A percentile compares a stretch with the other conserved stretches of the same genome.
Conservation (phyloP, 2,329 filamentous ascomycete genomes). For the Colletotrichum navitas region DNA sequence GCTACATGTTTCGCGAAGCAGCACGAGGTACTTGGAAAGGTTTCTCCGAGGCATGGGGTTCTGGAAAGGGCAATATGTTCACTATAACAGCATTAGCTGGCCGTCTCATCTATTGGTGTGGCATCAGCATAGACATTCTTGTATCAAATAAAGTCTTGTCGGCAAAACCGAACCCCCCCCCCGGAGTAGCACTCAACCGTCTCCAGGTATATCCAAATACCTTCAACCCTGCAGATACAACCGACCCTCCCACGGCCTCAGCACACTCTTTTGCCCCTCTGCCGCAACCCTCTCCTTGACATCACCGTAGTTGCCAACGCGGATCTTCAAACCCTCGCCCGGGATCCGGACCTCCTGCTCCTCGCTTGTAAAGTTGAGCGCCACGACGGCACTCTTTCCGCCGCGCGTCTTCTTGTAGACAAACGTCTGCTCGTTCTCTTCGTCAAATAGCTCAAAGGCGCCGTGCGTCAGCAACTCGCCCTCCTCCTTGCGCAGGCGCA, state of each 20-base stretch:
- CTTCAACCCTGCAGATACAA: slow-evolving; percentile 47
- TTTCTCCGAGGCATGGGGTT: too few relatives aligned
- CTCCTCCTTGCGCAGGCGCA: slow-evolving; percentile 67
- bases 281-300: slow-evolving; percentile 35
- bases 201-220: slow-evolving; percentile 2
- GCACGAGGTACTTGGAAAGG: neutral
- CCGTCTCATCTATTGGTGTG: neutral
- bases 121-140: neutral
- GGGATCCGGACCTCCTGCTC: slow-evolving; percentile 47
- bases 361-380: slow-evolving; percentile 55
- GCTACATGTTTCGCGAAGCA: neutral
- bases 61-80: too few relatives aligned
- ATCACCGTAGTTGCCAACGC: slow-evolving; percentile 50
- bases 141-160: neutral
- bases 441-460: slow-evolving; percentile 64
- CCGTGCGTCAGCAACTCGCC: slow-evolving; percentile 73
- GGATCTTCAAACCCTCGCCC: slow-evolving; percentile 41
- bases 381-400: slow-evolving; percentile 49
- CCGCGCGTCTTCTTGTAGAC: slow-evolving; percentile 57
- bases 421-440: slow-evolving; percentile 59
- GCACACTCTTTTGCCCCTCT: slow-evolving; percentile 34
- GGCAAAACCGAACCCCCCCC: too few relatives aligned
- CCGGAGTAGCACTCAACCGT: neutral
- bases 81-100: neutral
- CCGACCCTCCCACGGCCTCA: slow-evolving; percentile 53